These are phyloP conservation scores for Oldenlandia corymbosa DNA, from an alignment of 257 asterid genomes.

Conservation along the genomic window DNA sequence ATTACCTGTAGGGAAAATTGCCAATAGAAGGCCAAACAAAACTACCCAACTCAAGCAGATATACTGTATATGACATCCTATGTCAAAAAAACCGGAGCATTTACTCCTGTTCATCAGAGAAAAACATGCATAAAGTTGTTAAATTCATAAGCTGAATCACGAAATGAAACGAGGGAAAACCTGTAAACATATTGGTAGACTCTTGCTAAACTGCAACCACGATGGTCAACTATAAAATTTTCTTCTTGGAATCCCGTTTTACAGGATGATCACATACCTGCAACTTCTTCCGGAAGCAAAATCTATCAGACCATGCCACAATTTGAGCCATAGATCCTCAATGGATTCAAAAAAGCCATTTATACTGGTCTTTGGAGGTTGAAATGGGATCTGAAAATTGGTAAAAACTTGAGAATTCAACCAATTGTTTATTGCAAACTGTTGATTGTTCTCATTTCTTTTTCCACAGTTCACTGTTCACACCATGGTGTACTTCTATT, in stretches of 20 bases:
- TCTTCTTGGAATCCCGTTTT: no score
- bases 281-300: constrained; percentile 78
- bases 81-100: constrained; percentile 79
- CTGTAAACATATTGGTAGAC: no score
- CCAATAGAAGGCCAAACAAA: constrained; percentile 64
- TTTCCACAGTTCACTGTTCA: not conserved
- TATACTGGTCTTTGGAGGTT: constrained; percentile 65
- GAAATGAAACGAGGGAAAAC: not conserved
- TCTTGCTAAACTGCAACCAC: not conserved
- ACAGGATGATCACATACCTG: constrained; percentile 48
- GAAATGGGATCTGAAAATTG: constrained; percentile 62
- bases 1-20: constrained; percentile 82
- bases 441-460: not conserved
- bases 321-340: constrained; percentile 58
- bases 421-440: not conserved
- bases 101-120: constrained; percentile 47
- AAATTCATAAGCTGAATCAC: constrained; percentile 4
- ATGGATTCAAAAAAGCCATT: constrained; percentile 76
- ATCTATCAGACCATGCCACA: constrained; percentile 52
- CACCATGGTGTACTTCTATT: not conserved
- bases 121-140: constrained; percentile 11
- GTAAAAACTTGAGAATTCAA: constrained; percentile 1
- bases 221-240: no score
- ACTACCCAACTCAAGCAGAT: constrained; percentile 83
- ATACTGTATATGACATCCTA: constrained; percentile 81